Conservation (phyloP, 1,284 basidiomycete species). For the Spongiforma sp. region DNA sequence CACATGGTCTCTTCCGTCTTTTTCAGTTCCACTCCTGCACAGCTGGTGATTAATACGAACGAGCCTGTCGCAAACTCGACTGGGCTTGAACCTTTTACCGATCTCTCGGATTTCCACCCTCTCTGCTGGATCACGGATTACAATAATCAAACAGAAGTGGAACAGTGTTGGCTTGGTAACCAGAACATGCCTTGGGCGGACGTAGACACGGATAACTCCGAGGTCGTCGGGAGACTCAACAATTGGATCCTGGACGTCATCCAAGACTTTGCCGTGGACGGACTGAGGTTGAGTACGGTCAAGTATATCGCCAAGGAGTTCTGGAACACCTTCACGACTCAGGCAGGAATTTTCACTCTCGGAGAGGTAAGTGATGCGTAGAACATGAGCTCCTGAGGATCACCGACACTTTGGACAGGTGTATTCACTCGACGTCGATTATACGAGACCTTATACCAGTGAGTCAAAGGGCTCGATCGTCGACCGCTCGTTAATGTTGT, state of each 20-base stretch:
- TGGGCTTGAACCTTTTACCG: constrained; percentile 42
- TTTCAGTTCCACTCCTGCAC: constrained; percentile 34
- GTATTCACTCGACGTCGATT: constrained; percentile 45
- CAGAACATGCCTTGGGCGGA: constrained; percentile 66
- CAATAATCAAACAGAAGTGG: constrained; percentile 67
- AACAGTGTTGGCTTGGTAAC: constrained; percentile 82
- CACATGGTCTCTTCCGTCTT: constrained; percentile 55
- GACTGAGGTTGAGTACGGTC: constrained; percentile 53
- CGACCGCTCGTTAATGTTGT: background rate
- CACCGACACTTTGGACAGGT: constrained; percentile 35
- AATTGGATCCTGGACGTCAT: constrained; percentile 65
- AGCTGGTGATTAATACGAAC: constrained; percentile 31
- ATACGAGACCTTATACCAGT: constrained; percentile 47
- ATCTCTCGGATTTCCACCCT: constrained; percentile 40
- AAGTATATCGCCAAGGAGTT: constrained; percentile 68
- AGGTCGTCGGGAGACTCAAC: constrained; percentile 57
- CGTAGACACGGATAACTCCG: constrained; percentile 71
- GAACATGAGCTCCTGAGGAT: background rate
- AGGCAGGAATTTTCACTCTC: constrained; percentile 75
- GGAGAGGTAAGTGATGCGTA: constrained; percentile 61
- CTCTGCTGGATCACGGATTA: constrained; percentile 53
- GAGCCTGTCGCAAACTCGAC: constrained; percentile 44
- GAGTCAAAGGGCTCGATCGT: constrained; percentile 16
- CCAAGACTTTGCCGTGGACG: constrained; percentile 62
- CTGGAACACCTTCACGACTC: constrained; percentile 65